Base-by-base conservation (phyloP, 257 asterid genomes). In the Linderniella brevidens region DNA sequence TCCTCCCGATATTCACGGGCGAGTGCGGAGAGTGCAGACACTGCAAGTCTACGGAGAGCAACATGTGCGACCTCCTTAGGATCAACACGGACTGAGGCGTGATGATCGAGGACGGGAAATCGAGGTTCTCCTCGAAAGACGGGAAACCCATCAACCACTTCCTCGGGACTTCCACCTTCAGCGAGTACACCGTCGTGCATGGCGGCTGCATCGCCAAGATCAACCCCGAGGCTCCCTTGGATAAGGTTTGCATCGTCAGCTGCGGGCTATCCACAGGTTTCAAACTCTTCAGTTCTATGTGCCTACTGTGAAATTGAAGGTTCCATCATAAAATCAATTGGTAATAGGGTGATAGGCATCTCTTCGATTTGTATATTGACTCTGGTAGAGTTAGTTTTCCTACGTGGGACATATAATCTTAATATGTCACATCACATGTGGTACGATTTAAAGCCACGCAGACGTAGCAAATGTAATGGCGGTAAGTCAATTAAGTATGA, bases 241-340 rank as follows among this genome's bases (percentile, higher is more conserved):
- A 82, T 49, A 82, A 68, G 65, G 96, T 86, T 56, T 86, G 96
- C 56, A 46, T 86, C 32, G 85, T 86, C 35, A 82, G 94, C 58
- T 82, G 97, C 44, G 97, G 94, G 25, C 65, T 86, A 13, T 82
- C 93, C 35, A 86, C 97, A 62, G 96, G 96, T 86, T 35, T 10
- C 19, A 19, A 25, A 25, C 32, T 25, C 32, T 25, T 2, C 32
- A n/a, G n/a, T n/a, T n/a, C n/a, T n/a, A n/a, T n/a, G n/a, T n/a
- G n/a, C n/a, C n/a, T n/a, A n/a, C n/a, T n/a, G n/a, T n/a, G n/a
- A n/a, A n/a, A n/a, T n/a, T n/a, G n/a, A n/a, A n/a, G n/a, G n/a
- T n/a, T n/a, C n/a, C n/a, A n/a, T n/a, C n/a, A n/a, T n/a, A n/a
- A n/a, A n/a, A n/a, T n/a, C n/a, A n/a, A n/a, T n/a, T n/a, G n/a